Percentiles rank a stretch among this genome's conserved stretches.
Conservation (phyloP, 2,329 filamentous ascomycete genomes). For the Apiospora kogelbergensis region DNA sequence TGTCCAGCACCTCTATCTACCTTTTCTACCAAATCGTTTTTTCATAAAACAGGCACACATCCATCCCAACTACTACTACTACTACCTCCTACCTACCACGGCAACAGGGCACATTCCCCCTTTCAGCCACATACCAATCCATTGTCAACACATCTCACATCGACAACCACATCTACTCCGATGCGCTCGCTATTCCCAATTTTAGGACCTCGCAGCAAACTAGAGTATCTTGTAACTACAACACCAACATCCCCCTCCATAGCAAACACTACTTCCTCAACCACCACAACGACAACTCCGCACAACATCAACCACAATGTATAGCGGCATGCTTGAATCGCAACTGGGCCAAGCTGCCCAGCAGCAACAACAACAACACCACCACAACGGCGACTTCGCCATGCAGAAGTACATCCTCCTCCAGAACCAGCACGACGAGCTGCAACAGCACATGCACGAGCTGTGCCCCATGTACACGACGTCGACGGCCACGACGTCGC, state of each 20-base stretch:
- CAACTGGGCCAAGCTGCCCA: slow-evolving; percentile 12
- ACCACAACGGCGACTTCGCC: slow-evolving; percentile 45
- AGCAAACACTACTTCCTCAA: too few relatives aligned
- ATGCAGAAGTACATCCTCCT: slow-evolving; percentile 56
- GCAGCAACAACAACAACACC: slow-evolving; percentile 12
- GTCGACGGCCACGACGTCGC: slow-evolving; percentile 43
- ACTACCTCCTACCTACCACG: not conserved
- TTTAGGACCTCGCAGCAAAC: not conserved
- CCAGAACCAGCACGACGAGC: slow-evolving; percentile 54
- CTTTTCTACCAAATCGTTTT: not conserved
- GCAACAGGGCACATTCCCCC: not conserved
- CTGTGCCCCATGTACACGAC: slow-evolving; percentile 42
- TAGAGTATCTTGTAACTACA: not conserved
- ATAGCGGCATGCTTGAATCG: slow-evolving; percentile 4
- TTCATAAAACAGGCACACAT: not conserved
- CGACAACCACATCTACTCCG: slow-evolving; percentile 16
- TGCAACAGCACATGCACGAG: slow-evolving; percentile 50
- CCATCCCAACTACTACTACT: not conserved
- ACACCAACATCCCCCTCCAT: slow-evolving; percentile 13
- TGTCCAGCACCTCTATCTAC: not conserved
- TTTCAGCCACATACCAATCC: not conserved
- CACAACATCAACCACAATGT: slow-evolving; percentile 6
- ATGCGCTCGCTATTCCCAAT: slow-evolving; percentile 27
- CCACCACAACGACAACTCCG: slow-evolving; percentile 6
- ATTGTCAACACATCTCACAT: not conserved